Conservation (phyloP, 2,329 filamentous ascomycete species). For the Rhynchosporium agropyri region DNA sequence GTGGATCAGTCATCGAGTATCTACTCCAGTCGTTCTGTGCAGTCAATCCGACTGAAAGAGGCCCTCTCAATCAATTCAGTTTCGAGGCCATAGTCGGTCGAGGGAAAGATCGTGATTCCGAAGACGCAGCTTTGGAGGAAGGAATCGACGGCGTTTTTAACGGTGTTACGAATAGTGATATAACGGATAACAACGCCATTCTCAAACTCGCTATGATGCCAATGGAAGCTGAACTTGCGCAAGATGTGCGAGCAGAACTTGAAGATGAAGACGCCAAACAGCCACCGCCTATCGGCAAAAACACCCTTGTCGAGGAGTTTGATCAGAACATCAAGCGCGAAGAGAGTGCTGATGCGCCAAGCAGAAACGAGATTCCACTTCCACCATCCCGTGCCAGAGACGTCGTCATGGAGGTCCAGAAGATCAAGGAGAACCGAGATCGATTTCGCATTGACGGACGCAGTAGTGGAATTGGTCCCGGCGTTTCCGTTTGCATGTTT, state of each 20-base stretch:
- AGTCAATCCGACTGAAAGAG: slow-evolving; percentile 60
- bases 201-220: slow-evolving; percentile 81
- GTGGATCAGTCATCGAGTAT: slow-evolving; percentile 75
- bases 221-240: slow-evolving; percentile 79
- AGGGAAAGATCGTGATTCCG: slow-evolving; percentile 61
- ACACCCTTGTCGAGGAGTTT: slow-evolving; percentile 82
- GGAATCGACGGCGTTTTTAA: slow-evolving; percentile 65
- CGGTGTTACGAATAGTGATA: slow-evolving; percentile 62
- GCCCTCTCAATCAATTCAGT: slow-evolving; percentile 65
- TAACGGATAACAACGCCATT: slow-evolving; percentile 57
- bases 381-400: slow-evolving; percentile 88
- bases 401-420: slow-evolving; percentile 91
- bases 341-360: slow-evolving; percentile 82
- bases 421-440: slow-evolving; percentile 89
- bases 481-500: slow-evolving; percentile 92
- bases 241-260: slow-evolving; percentile 84
- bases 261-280: slow-evolving; percentile 81
- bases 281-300: slow-evolving; percentile 69
- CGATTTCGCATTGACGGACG: slow-evolving; percentile 85
- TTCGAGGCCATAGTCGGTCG: slow-evolving; percentile 62
- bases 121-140: slow-evolving; percentile 61
- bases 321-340: slow-evolving; percentile 88
- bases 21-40: slow-evolving; percentile 67
- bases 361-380: slow-evolving; percentile 76
- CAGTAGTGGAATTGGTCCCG: slow-evolving; percentile 80